These are phyloP conservation scores for Geranium brycei DNA, from an alignment of 345 rosid genomes.

Conservation along the genomic window DNA sequence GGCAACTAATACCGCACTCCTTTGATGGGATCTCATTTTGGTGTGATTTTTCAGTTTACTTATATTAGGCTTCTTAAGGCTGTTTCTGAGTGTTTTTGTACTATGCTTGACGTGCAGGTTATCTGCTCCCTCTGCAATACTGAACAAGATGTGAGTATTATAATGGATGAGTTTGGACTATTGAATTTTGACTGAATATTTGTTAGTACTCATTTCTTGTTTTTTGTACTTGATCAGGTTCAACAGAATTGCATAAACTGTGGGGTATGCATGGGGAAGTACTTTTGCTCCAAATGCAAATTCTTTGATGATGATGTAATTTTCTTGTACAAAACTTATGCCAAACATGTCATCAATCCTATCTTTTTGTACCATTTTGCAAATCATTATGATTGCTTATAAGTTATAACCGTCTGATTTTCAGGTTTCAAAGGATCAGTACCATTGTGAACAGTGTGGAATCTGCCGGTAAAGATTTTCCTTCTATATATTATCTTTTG, in stretches of 20 bases:
- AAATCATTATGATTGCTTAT: not conserved
- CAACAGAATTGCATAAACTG: constrained; percentile 43
- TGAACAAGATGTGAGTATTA: constrained; percentile 51
- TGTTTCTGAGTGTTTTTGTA: not conserved
- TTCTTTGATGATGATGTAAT: constrained; percentile 59
- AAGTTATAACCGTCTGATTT: not conserved
- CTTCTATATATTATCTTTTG: too few species aligned
- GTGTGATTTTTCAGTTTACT: not conserved
- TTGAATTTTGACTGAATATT: not conserved
- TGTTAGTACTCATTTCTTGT: not conserved
- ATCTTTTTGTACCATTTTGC: not conserved
- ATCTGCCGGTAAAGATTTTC: constrained; percentile 37
- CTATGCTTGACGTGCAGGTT: constrained; percentile 26
- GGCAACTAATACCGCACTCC: not conserved
- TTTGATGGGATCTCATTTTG: not conserved
- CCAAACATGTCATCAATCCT: not conserved
- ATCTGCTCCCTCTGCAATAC: constrained; percentile 47
- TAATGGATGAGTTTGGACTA: not conserved
- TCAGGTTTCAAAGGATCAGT: constrained; percentile 48
- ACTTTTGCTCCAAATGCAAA: constrained; percentile 52
- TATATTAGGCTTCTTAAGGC: not conserved
- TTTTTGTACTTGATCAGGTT: constrained; percentile 21
- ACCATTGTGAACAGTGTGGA: constrained; percentile 58
- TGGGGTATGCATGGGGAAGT: constrained; percentile 59
- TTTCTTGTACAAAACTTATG: not conserved